Base-by-base conservation (phyloP, 768 basidiomycete species). In the Rhodotorula diobovata region DNA sequence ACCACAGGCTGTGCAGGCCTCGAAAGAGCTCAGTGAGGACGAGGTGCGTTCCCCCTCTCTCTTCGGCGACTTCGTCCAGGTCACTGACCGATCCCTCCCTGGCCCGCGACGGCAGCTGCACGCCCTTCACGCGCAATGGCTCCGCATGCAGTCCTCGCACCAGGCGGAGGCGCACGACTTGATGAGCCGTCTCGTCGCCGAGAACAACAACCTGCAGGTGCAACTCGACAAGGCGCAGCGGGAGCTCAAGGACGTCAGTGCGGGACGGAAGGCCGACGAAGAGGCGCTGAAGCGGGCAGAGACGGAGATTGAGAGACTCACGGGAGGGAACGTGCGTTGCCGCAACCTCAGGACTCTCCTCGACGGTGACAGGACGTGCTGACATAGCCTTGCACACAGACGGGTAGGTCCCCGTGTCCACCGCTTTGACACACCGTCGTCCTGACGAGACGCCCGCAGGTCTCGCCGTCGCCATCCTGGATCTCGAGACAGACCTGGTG, bases 401-500 rank as follows among this genome's bases (percentile, higher is more conserved):
- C 15, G 21, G 55, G 41, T 39, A 16, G 9, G 43, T 8, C 20
- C 30, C 6, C 1, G 7, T 20, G 32, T 39, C n/a, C n/a, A n/a
- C n/a, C n/a, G n/a, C n/a, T 2, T 6, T 30, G 8, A 16, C 30
- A 6, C 8, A 16, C 2, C 37, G 12, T 34, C 3, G 10, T 30
- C 0, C 25, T 39, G 35, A 58, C 57, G 57, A 35, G 23, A 12
- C 55, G 18, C 14, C 11, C n/a, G 59, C 61, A 68, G 67, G 54
- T 14, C 55, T 70, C 34, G 56, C 51, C 16, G 62, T 70, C 20
- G 68, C 43, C 14, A 64, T 70, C 35, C 56, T 70, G 15, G 68
- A 70, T 35, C 55, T 70, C 32, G 62, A 60, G 10, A 39, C 23
- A 1, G 63, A 70, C 43, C 32, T 64, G 18, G 58, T 67, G 20